Percentiles rank a stretch among this genome's conserved stretches.
Evolutionary conservation across 306 rosid genomes (phyloP).

Genomic region (Malus sieversii): DNA sequence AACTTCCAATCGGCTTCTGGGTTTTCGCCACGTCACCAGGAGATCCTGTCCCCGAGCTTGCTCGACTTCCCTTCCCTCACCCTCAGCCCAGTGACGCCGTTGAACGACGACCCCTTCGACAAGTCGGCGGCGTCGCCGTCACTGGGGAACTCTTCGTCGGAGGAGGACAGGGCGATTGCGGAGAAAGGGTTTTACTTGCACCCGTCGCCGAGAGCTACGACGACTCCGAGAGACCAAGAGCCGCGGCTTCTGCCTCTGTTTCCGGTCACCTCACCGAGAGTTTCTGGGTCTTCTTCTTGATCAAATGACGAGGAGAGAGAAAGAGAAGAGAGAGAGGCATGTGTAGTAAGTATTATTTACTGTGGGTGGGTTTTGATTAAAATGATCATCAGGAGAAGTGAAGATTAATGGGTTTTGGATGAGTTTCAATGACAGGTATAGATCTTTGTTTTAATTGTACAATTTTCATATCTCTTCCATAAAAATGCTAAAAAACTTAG

Average conservation of each 20-base stretch:
- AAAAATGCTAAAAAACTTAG: background rate
- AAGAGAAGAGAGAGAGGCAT: background rate
- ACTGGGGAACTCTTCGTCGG: constrained; percentile 67
- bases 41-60: constrained; percentile 81
- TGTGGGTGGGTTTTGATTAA: background rate
- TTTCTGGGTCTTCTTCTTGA: constrained; percentile 61
- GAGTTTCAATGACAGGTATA: constrained; percentile 8
- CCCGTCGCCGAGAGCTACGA: constrained; percentile 54
- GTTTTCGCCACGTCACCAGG: constrained; percentile 65
- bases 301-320: background rate
- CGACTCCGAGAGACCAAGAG: constrained; percentile 55
- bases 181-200: constrained; percentile 82
- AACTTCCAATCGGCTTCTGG: constrained; percentile 42
- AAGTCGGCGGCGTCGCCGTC: constrained; percentile 65
- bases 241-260: constrained; percentile 80
- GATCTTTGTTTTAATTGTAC: constrained; percentile 1
- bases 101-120: constrained; percentile 62
- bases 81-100: constrained; percentile 89
- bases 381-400: background rate
- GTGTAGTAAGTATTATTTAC: background rate
- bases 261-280: constrained; percentile 76
- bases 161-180: constrained; percentile 88
- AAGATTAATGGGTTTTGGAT: constrained; percentile 7
- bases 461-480: constrained; percentile 11
- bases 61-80: constrained; percentile 82